phyloP scores from a whole-genome alignment of 1,284 basidiomycete genomes.

The Sporisorium exsertum region DNA sequence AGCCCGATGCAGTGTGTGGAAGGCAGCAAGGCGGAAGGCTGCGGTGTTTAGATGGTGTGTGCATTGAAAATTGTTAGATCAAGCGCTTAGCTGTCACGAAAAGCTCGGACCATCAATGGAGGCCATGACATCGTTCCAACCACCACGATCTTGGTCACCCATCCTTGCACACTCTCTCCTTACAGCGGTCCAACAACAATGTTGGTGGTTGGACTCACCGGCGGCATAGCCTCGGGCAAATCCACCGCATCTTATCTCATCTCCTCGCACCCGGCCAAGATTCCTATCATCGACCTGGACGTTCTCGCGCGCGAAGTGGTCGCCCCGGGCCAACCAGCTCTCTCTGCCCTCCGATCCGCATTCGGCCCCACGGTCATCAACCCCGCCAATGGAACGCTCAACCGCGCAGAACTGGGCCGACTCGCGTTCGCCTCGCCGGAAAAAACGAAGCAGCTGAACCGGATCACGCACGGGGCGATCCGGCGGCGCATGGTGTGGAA shows the following conservation, averaged over 20 bases:
- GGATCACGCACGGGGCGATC: conserved; percentile 90
- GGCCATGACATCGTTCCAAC: background rate
- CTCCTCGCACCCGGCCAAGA: conserved; percentile 72
- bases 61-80: background rate
- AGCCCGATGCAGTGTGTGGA: background rate
- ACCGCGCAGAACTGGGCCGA: conserved; percentile 84
- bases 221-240: conserved; percentile 90
- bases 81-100: background rate
- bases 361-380: conserved; percentile 81
- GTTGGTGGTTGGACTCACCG: conserved; percentile 88
- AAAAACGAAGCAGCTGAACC: conserved; percentile 81
- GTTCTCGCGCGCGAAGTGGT: conserved; percentile 88
- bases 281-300: conserved; percentile 93
- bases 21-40: background rate
- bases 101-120: conserved; percentile 11
- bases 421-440: conserved; percentile 79
- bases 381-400: conserved; percentile 77
- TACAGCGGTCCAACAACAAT: conserved; percentile 1
- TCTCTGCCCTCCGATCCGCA: conserved; percentile 76
- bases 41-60: background rate
- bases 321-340: conserved; percentile 82
- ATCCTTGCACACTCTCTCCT: no score
- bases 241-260: conserved; percentile 87
- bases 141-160: background rate
- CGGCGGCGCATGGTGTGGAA: conserved; percentile 79